Base-by-base conservation (phyloP, 805 yeast species). In the Starmerella cellae region DNA sequence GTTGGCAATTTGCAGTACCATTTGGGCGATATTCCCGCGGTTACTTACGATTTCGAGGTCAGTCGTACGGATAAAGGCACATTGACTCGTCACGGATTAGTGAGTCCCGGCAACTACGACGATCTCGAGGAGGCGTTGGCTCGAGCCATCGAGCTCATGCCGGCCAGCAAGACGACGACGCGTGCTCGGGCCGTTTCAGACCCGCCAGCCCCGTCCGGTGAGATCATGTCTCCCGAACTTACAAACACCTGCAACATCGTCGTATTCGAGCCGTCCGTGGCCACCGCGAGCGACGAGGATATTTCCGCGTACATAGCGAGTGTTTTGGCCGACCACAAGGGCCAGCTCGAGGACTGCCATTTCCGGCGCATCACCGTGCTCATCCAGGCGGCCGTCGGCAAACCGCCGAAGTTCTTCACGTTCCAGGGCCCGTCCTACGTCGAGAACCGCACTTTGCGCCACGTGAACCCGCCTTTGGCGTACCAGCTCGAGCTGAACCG, bases 381-480 rank as follows among this genome's bases (percentile, higher is more conserved):
- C 46, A 70, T 91, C 53, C 94, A 94, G 47, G 76, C 77, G 60
- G 73, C 70, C 42, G 77, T 76, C 55, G 97, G 97, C 50, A 61
- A 81, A 38, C 87, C 88, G 64, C 98, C 98, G 55, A 82, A 81
- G 63, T 91, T 88, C 69, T 91, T 79, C 69, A 91, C 97, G 30
- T 91, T 83, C 74, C 82, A 82, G 57, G 94, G 88, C 48, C 94
- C 94, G 40, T 71, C 71, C 29, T 91, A 81, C 60, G 57, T 55
- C 28, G 99, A 91, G 67, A 94, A 91, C 67, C 76, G 79, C 64
- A 87, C 87, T 18, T 82, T 91, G 61, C 85, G 99, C 69, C 96
- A 91, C 61, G 85, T 91, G 54, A 97, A 91, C 64, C 99, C 99
- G 20, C 95, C 97, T 33, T 71, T 88, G 56, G 97, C 98, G 40